Evolutionary conservation across 108 stramenopile genomes (phyloP).

Genomic region (Cylindrotheca fusiformis): DNA sequence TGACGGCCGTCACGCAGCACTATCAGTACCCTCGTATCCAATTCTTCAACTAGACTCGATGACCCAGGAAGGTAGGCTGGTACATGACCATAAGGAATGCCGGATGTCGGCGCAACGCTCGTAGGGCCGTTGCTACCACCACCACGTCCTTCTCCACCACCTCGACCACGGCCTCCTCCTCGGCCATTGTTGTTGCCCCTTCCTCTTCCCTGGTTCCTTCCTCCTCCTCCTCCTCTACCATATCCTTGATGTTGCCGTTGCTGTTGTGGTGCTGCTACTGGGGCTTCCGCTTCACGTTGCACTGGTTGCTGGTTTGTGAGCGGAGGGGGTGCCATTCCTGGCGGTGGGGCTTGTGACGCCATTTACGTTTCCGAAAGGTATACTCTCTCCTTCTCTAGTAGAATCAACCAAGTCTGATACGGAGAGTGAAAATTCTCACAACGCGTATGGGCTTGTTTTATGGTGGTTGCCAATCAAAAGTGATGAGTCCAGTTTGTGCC

Average conservation of each 20-base stretch:
- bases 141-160: constrained; percentile 10
- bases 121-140: background rate
- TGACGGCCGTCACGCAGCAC: constrained; percentile 94
- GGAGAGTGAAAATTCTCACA: too few species aligned
- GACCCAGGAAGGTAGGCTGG: constrained; percentile 93
- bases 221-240: constrained; percentile 5
- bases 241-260: background rate
- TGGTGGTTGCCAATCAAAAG: too few species aligned
- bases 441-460: too few species aligned
- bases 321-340: background rate
- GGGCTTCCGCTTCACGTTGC: background rate
- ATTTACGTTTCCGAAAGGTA: background rate
- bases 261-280: constrained; percentile 2
- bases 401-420: too few species aligned
- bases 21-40: constrained; percentile 85
- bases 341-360: background rate
- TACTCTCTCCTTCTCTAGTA: background rate
- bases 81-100: constrained; percentile 74
- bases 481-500: too few species aligned
- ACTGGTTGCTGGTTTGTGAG: background rate
- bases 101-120: constrained; percentile 25
- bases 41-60: constrained; percentile 89
- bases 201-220: background rate
- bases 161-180: constrained; percentile 11
- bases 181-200: background rate